Evolutionary conservation across 176 grass and related monocot genomes (phyloP).

Genomic region (Poa annua): DNA sequence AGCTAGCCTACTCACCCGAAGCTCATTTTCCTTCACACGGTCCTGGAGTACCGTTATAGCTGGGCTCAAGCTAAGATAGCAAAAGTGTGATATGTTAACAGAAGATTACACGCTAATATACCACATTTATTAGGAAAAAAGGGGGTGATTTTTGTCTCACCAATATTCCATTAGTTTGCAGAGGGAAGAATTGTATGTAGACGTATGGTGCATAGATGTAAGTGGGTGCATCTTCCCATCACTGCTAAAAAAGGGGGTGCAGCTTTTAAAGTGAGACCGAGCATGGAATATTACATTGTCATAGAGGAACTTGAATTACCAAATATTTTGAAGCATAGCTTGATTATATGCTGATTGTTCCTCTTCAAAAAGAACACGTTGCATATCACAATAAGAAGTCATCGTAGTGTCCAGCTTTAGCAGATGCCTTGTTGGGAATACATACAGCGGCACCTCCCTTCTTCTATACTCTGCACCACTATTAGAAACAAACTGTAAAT

Average conservation of each 20-base stretch:
- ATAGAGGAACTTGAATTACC: constrained; percentile 52
- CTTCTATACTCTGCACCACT: constrained; percentile 94
- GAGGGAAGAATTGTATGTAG: constrained; percentile 90
- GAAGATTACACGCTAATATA: constrained; percentile 17
- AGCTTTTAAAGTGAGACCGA: not conserved
- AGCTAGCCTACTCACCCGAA: constrained; percentile 67
- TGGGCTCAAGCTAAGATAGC: constrained; percentile 72
- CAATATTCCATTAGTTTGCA: constrained; percentile 96
- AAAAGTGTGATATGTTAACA: constrained; percentile 35
- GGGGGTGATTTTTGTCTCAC: constrained; percentile 42
- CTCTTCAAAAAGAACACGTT: constrained; percentile 90
- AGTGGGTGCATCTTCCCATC: constrained; percentile 91
- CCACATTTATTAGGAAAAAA: not conserved
- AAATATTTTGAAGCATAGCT: constrained; percentile 82
- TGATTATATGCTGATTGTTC: constrained; percentile 94
- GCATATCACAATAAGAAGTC: constrained; percentile 77
- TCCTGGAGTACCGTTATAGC: constrained; percentile 76
- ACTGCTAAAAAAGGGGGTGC: constrained; percentile 48
- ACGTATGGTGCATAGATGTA: constrained; percentile 89
- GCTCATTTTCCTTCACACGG: constrained; percentile 85
- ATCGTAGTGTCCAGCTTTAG: constrained; percentile 76
- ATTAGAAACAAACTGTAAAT: constrained; percentile 42
- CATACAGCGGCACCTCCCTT: constrained; percentile 73
- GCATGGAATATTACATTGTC: not conserved
- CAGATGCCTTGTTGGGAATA: constrained; percentile 74